Conservation (phyloP, 768 basidiomycete species). For the Amanita polypyramis region DNA sequence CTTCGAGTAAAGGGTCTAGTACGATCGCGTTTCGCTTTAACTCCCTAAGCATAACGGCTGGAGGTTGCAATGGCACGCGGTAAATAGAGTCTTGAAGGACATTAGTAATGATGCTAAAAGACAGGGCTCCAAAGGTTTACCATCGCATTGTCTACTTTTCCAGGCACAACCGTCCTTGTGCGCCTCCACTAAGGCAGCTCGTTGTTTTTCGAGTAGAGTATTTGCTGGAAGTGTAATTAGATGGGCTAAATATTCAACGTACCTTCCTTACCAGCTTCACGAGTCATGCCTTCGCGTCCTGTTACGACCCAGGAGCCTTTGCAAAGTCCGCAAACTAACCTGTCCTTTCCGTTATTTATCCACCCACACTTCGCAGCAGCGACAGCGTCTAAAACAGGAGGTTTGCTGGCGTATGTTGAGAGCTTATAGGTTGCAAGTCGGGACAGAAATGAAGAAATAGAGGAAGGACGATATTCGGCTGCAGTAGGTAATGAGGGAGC, state of each 20-base stretch:
- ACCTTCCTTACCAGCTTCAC: slow-evolving; percentile 62
- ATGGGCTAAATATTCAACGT: slow-evolving; percentile 11
- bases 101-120: not conserved
- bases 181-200: slow-evolving; percentile 46
- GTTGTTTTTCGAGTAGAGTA: slow-evolving; percentile 66
- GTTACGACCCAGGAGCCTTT: slow-evolving; percentile 64
- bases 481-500: slow-evolving; percentile 23
- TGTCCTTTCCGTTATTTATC: slow-evolving; percentile 76
- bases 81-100: slow-evolving; percentile 48
- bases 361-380: slow-evolving; percentile 78
- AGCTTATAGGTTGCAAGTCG: slow-evolving; percentile 74
- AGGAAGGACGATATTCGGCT: slow-evolving; percentile 72
- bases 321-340: slow-evolving; percentile 66
- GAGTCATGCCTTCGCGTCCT: slow-evolving; percentile 57
- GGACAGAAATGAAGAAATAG: slow-evolving; percentile 58
- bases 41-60: slow-evolving; percentile 49
- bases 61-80: slow-evolving; percentile 61
- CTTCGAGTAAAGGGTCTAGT: slow-evolving; percentile 42
- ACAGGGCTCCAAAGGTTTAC: slow-evolving; percentile 27
- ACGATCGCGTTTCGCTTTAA: slow-evolving; percentile 43
- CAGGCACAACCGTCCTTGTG: slow-evolving; percentile 83
- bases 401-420: slow-evolving; percentile 73
- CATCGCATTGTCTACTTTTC: slow-evolving; percentile 71
- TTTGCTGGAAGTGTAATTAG: slow-evolving; percentile 35
- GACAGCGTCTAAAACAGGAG: slow-evolving; percentile 61